Base-by-base conservation (phyloP, 257 asterid species). In the Petunia axillaris region DNA sequence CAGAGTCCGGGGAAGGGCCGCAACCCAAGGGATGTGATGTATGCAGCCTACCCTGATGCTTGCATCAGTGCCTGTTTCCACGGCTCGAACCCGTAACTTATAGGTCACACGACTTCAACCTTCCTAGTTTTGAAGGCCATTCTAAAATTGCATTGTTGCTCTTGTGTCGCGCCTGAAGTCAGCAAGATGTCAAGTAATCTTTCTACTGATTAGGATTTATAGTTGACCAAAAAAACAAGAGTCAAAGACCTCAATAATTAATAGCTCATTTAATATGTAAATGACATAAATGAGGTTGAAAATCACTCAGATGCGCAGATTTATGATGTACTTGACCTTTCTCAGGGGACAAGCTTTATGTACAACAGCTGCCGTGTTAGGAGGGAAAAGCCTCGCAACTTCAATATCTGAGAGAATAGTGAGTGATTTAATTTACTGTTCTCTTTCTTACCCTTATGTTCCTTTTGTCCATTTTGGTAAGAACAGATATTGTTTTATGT, bases 321-420 rank as follows among this genome's bases (percentile, higher is more conserved):
- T 81, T 82, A 41, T 53, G 65, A 50, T 76, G 82, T 80, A 8
- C 37, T 81, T 80, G 59, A n/a, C 79, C 66, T 75, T 91, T 87
- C 79, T 81, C 91, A 96, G 99, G 25, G 99, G 98, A 75, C 99
- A 96, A 86, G 94, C 98, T 55, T 87, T 96, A 85, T 96, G 99
- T 82, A 94, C 98, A 39, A 89, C 95, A 65, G 97, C 98, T 82
- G 99, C 99, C 15, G 99, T 96, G 75, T 75, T 96, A 4, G 99
- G 98, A 77, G 98, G 99, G 63, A 96, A 96, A 88, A 92, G 96
- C 76, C 87, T 96, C 60, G 99, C 99, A 71, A 83, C 87, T 68
- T 92, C 91, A 88, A 94, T 96, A 86, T 96, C 99, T 41, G 98
- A 94, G 85, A 94, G 86, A 91, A 76, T 91, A 6, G 98, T 96